These are phyloP conservation scores for Terana coerulea DNA, from an alignment of 768 basidiomycete species.

Conservation along the genomic window DNA sequence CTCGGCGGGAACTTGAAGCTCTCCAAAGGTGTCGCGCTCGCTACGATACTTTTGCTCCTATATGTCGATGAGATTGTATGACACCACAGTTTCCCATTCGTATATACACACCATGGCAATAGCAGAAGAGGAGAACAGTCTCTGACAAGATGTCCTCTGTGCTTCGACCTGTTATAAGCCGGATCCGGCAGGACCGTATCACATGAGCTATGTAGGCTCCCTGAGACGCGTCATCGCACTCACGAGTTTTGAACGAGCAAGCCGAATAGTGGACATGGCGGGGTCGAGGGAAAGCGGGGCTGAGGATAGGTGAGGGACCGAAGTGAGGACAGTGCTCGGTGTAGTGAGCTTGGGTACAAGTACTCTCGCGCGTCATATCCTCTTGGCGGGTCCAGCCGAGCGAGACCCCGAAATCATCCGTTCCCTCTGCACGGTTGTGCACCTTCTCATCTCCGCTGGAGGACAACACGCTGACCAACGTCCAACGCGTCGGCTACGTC, in stretches of 20 bases:
- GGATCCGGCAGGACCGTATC: conserved; percentile 19
- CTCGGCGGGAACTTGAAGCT: conserved; percentile 81
- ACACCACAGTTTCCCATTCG: too few relatives aligned
- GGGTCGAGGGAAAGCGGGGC: background rate
- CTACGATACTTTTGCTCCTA: conserved; percentile 57
- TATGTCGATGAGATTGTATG: conserved; percentile 19
- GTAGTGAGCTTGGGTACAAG: background rate
- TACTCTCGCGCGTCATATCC: conserved; percentile 4
- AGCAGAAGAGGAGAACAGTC: conserved; percentile 30
- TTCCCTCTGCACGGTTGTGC: background rate
- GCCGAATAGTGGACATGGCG: conserved; percentile 27
- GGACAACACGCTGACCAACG: background rate
- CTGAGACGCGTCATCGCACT: conserved; percentile 11
- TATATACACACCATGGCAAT: conserved; percentile 32
- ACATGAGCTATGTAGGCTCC: conserved; percentile 24
- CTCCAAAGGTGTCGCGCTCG: conserved; percentile 95
- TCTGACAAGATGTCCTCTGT: conserved; percentile 10
- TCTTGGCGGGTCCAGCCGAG: conserved; percentile 12
- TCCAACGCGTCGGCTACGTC: background rate
- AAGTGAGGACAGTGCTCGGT: conserved; percentile 1
- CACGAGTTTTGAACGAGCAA: conserved; percentile 22
- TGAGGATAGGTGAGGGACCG: background rate
- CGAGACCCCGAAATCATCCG: conserved; percentile 16
- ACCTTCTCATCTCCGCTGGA: background rate
- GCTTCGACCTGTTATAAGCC: conserved; percentile 12